Evolutionary conservation across 352 stramenopile genomes (phyloP).

Genomic region (Globisporangium nodosum): DNA sequence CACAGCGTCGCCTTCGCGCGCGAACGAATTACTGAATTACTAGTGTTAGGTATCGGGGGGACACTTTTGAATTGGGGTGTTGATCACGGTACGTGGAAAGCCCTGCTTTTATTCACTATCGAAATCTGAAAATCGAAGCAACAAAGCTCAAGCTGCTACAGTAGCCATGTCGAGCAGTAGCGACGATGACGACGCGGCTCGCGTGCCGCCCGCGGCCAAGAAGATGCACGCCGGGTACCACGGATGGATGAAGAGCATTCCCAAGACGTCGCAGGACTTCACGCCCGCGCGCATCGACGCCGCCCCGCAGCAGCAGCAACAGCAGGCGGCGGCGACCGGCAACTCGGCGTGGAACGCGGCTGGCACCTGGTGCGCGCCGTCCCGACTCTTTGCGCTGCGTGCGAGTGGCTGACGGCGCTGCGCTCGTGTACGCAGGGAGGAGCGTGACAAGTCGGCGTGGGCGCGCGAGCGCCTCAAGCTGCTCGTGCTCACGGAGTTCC

Average conservation of each 20-base stretch:
- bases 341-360: conserved; percentile 80
- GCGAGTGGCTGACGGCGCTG: conserved; percentile 2
- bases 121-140: background rate
- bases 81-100: background rate
- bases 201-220: conserved; percentile 12
- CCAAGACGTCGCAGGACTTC: conserved; percentile 75
- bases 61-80: background rate
- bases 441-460: conserved; percentile 80
- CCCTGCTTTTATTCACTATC: background rate
- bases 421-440: conserved; percentile 39
- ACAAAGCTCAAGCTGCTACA: background rate
- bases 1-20: too few species aligned
- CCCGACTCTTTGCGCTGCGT: background rate
- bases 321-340: conserved; percentile 14
- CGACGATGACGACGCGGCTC: conserved; percentile 31
- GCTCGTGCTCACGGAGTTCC: conserved; percentile 57
- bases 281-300: conserved; percentile 57
- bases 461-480: conserved; percentile 66
- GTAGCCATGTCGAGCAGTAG: conserved; percentile 13
- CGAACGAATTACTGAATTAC: too few species aligned
- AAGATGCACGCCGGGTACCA: conserved; percentile 84
- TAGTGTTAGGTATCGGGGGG: background rate
- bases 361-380: conserved; percentile 59
- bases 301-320: conserved; percentile 17
- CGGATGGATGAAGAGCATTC: conserved; percentile 86